Base-by-base conservation (phyloP, 306 rosid species). In the Lablab purpureus region DNA sequence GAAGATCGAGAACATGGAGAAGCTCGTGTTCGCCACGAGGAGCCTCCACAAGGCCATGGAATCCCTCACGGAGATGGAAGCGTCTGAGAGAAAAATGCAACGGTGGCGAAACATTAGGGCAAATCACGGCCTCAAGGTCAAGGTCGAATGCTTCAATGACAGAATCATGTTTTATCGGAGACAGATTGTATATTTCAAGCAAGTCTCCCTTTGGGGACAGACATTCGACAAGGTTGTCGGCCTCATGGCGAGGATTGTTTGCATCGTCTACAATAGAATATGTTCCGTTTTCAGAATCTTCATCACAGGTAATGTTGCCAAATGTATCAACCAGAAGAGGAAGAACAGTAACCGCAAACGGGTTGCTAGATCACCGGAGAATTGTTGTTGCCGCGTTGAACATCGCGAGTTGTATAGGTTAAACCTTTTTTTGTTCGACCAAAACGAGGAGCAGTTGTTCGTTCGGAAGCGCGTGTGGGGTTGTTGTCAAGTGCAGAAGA, bases 171-270 rank as follows among this genome's bases (percentile, higher is more conserved):
- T 4, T n/a, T 81, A 71, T 71, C 80, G 59, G 23, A 85, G 87
- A 15, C 87, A 86, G 10, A 86, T 92, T 3, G 74, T 74, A 7
- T 85, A 79, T 79, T 89, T 47, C 80, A 92, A 78, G 32, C 89
- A 84, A n/a, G 64, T n/a, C 10, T 92, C 97, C 7, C 87, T 92
- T 1, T 92, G 97, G 97, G 82, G 60, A 67, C 84, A 86, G 30
- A 73, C 90, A 6, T 88, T 86, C 17, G 92, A 92, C 25, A 82
- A 83, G 28, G 83, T 62, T 37, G 87, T 89, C 1, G 79, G 85
- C 2, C 74, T 86, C 51, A 89, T 89, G 96, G 87, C 90, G 1
- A 75, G 90, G 5, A 70, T 85, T 1, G 37, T 88, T 3, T 90
- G 87, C 81, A 36, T 90, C 12, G 23, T 88, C 1, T 89, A 87